Evolutionary conservation across 2,329 filamentous ascomycete genomes (phyloP), one percentile per base, ranked within the genome.

Genomic region (Nigrospora osmanthi): DNA sequence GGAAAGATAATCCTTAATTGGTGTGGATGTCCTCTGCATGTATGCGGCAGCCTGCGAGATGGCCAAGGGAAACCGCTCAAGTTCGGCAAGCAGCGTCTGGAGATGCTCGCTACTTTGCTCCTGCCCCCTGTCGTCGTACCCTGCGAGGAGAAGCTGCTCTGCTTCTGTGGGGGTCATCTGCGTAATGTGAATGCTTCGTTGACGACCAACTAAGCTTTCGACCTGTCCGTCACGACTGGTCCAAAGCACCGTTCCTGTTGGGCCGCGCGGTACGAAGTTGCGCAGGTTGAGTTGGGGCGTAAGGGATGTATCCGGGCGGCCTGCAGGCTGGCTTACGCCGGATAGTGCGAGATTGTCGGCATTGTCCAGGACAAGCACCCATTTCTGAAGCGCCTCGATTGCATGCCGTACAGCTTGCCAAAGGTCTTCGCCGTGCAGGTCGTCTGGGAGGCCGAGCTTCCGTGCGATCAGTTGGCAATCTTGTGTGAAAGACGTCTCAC

Each of bases 281-380:
- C 37, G 19, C 6, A 63, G 40, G 11, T 16, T 46, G 5, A 16
- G 16, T 32, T 11, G n/a, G 17, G 13, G 32, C 12, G 23, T 40
- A 40, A 30, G 37, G 10, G 37, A 19, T 30, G 37, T 28, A 30
- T 39, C 13, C 14, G 19, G 23, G 23, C 30, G 19, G 23, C 32
- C 14, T 16, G 38, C 16, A 23, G 38, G 23, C 23, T 12, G 38
- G 28, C 38, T 30, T 30, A 55, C 52, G 1, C 58, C 52, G 43
- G 63, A 64, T 1, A 64, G 43, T 3, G 30, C 35, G 1, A 63
- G 43, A 23, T 64, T 51, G 43, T 66, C 59, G 6, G 58, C 60
- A 30, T 67, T 67, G 13, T 66, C 62, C 11, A 65, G 37, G 13
- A 67, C 36, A 4, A 66, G 39, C 0, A 66, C 39, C 62, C 60